Base-by-base conservation (phyloP, 768 basidiomycete genomes). In the Lactifluus rugatus region DNA sequence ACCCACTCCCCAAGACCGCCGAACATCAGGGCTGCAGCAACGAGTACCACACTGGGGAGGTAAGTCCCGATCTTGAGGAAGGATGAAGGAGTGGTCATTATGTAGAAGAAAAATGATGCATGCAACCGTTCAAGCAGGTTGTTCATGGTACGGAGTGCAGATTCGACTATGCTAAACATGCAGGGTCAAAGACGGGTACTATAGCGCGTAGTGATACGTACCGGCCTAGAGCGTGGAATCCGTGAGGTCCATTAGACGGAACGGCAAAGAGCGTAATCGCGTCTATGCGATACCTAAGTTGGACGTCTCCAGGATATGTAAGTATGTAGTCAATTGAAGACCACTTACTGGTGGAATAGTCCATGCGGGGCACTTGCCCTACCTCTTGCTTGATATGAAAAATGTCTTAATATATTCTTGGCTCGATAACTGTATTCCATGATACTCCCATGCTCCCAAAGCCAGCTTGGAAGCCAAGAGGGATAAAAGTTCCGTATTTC, bases 51-150 rank as follows among this genome's bases (percentile, higher is more conserved):
- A 55, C 89, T 90, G 0, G 95, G 94, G 7, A 99, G 78, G 70
- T 91, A 99, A 65, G 76, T 81, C 2, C 93, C 94, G 28, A 98
- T 92, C 68, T 94, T 89, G 64, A 92, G 79, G 73, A 95, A 96
- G 1, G 76, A 78, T 5, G 72, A 74, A 1, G 83, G 76, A 39
- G 74, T 74, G 14, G 86, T 79, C 58, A 92, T 73, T 60, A 98
- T 76, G 73, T 94, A 98, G 74, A 98, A 93, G 76, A 98, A 97
- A 72, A 95, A 94, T 0, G 95, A 98, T 2, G 94, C 94, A 69
- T 99, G 96, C 21, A 98, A 81, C 16, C 96, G 84, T 68, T 99
- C 96, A 19, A 97, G 78, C 6, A 98, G 79, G 68, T 99, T 99
- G 71, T 96, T 97, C 68, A 84, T 81, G 14, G 93, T 89, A 57